Conservation (phyloP, 202 grass and related monocot genomes). For the Musa balbisiana region DNA sequence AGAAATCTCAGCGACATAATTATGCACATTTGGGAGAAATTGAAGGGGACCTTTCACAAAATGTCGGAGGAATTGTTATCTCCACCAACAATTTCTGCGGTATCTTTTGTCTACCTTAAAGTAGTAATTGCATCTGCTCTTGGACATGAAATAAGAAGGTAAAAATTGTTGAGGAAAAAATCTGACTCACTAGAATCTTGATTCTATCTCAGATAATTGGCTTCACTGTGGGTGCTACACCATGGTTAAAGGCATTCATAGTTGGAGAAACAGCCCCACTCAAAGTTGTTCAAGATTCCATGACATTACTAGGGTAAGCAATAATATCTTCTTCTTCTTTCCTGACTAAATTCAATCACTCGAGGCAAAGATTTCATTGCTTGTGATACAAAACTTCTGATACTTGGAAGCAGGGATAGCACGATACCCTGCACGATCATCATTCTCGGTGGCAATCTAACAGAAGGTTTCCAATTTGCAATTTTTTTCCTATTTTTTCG, state of each 20-base stretch:
- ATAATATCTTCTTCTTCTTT: not conserved
- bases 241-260: conserved; percentile 40
- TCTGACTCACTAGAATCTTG: not conserved
- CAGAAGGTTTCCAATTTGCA: conserved; percentile 27
- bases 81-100: conserved; percentile 46
- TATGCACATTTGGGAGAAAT: conserved; percentile 2
- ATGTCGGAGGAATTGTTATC: conserved; percentile 30
- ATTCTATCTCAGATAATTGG: conserved; percentile 30
- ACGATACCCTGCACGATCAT: conserved; percentile 50
- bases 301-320: conserved; percentile 26
- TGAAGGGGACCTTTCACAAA: conserved; percentile 11
- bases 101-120: conserved; percentile 5
- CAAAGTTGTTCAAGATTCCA: conserved; percentile 32
- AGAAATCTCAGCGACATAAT: not conserved
- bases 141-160: not conserved
- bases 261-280: conserved; percentile 31
- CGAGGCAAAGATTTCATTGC: not conserved
- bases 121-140: not conserved
- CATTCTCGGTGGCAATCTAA: conserved; percentile 54
- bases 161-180: not conserved
- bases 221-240: conserved; percentile 28
- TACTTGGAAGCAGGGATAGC: conserved; percentile 34
- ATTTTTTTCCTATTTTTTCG: too few relatives aligned
- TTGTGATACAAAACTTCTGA: not conserved
- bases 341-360: too few relatives aligned